phyloP scores from a whole-genome alignment of 768 basidiomycete species.

The Naganishia vaughanmartiniae region DNA sequence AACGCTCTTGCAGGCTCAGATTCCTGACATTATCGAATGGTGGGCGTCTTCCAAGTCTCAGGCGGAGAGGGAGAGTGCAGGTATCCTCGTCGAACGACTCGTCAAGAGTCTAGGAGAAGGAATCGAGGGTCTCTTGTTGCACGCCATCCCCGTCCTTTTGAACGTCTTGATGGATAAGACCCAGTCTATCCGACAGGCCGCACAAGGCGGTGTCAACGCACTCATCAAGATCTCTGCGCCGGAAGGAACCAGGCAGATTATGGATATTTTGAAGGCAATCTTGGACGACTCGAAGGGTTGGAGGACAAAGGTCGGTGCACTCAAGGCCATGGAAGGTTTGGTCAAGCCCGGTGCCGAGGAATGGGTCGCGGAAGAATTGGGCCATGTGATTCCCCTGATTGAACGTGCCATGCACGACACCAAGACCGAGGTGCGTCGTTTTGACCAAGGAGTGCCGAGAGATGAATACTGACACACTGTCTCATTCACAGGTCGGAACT shows the following conservation, averaged over 20 bases:
- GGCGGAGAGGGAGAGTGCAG: conserved; percentile 51
- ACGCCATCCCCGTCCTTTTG: conserved; percentile 67
- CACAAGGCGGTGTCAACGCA: conserved; percentile 74
- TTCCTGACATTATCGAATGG: conserved; percentile 42
- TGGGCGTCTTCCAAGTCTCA: conserved; percentile 46
- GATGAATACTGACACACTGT: not conserved
- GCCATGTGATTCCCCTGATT: conserved; percentile 74
- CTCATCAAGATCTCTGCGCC: conserved; percentile 81
- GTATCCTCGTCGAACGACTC: conserved; percentile 50
- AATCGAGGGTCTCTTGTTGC: conserved; percentile 69
- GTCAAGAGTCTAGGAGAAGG: conserved; percentile 56
- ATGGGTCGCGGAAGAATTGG: conserved; percentile 81
- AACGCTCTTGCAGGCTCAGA: conserved; percentile 39
- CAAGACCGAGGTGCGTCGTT: conserved; percentile 72
- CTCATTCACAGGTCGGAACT: conserved; percentile 70
- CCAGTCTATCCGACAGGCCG: conserved; percentile 79
- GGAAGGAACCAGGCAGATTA: conserved; percentile 66
- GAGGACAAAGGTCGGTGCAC: conserved; percentile 87
- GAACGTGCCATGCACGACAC: conserved; percentile 94
- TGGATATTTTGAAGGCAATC: conserved; percentile 62
- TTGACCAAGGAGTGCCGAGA: not conserved
- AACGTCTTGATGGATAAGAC: conserved; percentile 90
- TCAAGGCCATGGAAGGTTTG: conserved; percentile 78
- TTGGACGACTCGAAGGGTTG: conserved; percentile 79
- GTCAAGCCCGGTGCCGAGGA: conserved; percentile 57